phyloP scores from a whole-genome alignment of 2,329 filamentous ascomycete species.

The Colletotrichum orbiculare region DNA sequence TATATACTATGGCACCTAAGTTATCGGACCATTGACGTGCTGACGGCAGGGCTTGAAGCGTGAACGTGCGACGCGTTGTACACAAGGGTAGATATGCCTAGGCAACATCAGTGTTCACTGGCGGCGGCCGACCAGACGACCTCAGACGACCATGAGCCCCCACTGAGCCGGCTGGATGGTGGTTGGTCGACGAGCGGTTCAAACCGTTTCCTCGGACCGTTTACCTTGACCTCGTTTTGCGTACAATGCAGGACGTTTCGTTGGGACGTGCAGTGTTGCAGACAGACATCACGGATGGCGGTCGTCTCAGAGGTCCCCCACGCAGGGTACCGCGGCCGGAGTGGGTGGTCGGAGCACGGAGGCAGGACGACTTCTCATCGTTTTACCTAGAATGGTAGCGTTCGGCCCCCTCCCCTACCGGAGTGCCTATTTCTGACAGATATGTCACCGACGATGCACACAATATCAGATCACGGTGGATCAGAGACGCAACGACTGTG shows the following conservation, averaged over 20 bases:
- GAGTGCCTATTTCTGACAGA: slow-evolving; percentile 12
- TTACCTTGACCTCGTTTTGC: not conserved
- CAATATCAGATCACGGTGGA: slow-evolving; percentile 5
- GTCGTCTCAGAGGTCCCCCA: slow-evolving; percentile 28
- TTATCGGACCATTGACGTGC: slow-evolving; percentile 26
- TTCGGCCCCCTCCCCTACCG: slow-evolving; percentile 4
- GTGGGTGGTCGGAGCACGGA: not conserved
- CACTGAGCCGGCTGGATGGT: slow-evolving; percentile 17
- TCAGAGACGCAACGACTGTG: slow-evolving; percentile 12
- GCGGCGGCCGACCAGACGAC: slow-evolving; percentile 13
- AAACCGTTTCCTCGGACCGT: slow-evolving; percentile 16
- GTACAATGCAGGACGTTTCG: slow-evolving; percentile 6
- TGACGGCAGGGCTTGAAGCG: not conserved
- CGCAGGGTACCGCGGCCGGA: slow-evolving; percentile 28
- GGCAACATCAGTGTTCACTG: too few relatives aligned
- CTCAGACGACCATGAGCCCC: slow-evolving; percentile 11
- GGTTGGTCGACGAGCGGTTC: slow-evolving; percentile 3
- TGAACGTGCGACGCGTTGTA: too few relatives aligned
- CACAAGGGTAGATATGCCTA: too few relatives aligned
- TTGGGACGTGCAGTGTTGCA: slow-evolving; percentile 31
- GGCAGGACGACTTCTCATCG: slow-evolving; percentile 7
- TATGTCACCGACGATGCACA: slow-evolving; percentile 3
- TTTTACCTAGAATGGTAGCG: slow-evolving; percentile 21
- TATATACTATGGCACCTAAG: slow-evolving; percentile 4
- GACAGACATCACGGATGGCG: slow-evolving; percentile 8